These are phyloP conservation scores for Pisolithus sp. DNA, from an alignment of 768 basidiomycete species.

Conservation along the genomic window DNA sequence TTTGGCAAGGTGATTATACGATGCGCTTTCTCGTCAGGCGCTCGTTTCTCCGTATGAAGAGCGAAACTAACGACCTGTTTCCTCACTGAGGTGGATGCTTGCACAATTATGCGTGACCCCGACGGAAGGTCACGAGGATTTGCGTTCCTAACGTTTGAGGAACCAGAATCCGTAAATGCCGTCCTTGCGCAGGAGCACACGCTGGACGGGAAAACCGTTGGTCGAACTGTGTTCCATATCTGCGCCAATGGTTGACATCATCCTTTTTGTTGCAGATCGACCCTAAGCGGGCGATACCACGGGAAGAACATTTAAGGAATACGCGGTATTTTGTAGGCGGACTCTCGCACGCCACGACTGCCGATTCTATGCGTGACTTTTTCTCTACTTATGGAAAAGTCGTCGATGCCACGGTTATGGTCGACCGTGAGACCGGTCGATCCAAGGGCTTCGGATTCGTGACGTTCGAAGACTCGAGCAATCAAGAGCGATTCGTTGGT, in stretches of 20 bases:
- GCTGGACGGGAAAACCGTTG: conserved; percentile 74
- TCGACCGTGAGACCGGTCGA: conserved; percentile 67
- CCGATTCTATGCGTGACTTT: conserved; percentile 65
- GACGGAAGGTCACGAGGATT: conserved; percentile 73
- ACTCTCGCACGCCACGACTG: conserved; percentile 58
- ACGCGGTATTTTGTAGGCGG: conserved; percentile 82
- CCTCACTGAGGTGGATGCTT: conserved; percentile 57
- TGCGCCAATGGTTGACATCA: background rate
- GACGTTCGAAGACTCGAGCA: conserved; percentile 63
- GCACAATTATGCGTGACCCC: conserved; percentile 82
- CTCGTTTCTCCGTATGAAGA: background rate
- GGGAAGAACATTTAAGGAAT: conserved; percentile 70
- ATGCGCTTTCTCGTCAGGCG: background rate
- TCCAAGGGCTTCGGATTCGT: conserved; percentile 85
- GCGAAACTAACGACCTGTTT: conserved; percentile 7
- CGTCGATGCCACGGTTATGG: conserved; percentile 81
- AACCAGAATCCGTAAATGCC: conserved; percentile 52
- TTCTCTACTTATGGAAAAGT: conserved; percentile 73
- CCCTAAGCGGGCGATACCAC: conserved; percentile 81
- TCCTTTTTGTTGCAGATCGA: conserved; percentile 52
- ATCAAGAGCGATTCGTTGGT: conserved; percentile 60
- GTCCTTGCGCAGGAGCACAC: conserved; percentile 65
- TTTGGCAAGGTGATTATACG: conserved; percentile 58
- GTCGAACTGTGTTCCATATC: conserved; percentile 12
- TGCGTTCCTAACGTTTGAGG: conserved; percentile 79